A percentile compares a stretch with the other conserved stretches of the same genome.
These are phyloP conservation scores for Schizosaccharomyces japonicus DNA, from an alignment of 805 yeast genomes.

Conservation along the genomic window DNA sequence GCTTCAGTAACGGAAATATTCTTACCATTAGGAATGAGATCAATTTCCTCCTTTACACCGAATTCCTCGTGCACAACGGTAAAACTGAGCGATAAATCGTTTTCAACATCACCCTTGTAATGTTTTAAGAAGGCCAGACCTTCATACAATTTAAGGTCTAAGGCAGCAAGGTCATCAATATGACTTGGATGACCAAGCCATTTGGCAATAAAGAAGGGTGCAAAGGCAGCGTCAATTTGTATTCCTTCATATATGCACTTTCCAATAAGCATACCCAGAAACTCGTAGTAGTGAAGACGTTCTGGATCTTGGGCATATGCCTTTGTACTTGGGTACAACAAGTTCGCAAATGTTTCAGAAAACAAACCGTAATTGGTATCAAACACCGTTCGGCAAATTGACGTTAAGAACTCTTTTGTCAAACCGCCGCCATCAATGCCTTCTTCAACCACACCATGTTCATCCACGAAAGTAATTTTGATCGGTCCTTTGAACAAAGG, in stretches of 20 bases:
- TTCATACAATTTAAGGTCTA: slow-evolving; percentile 43
- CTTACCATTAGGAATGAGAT: slow-evolving; percentile 39
- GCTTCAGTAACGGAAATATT: slow-evolving; percentile 28
- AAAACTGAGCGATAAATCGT: slow-evolving; percentile 38
- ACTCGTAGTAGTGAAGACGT: slow-evolving; percentile 22
- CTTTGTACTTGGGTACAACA: slow-evolving; percentile 50
- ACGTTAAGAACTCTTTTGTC: slow-evolving; percentile 69
- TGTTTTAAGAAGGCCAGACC: slow-evolving; percentile 38
- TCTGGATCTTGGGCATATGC: slow-evolving; percentile 9
- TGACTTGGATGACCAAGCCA: slow-evolving; percentile 23
- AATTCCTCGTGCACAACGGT: slow-evolving; percentile 18
- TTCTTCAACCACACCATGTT: slow-evolving; percentile 50
- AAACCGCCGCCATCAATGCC: slow-evolving; percentile 96
- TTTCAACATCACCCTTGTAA: slow-evolving; percentile 31
- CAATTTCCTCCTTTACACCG: slow-evolving; percentile 21
- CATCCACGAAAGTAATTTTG: slow-evolving; percentile 42
- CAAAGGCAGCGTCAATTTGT: slow-evolving; percentile 59
- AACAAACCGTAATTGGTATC: slow-evolving; percentile 21
- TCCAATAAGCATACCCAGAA: slow-evolving; percentile 66
- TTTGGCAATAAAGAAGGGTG: slow-evolving; percentile 60
- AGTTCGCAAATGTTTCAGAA: slow-evolving; percentile 26
- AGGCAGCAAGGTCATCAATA: slow-evolving; percentile 51
- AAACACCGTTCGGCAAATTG: slow-evolving; percentile 48
- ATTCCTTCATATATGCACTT: slow-evolving; percentile 71
- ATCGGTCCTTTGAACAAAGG: slow-evolving; percentile 33